Base-by-base conservation (phyloP, 192 early-diverging fungal species). In the Backusella circina region DNA sequence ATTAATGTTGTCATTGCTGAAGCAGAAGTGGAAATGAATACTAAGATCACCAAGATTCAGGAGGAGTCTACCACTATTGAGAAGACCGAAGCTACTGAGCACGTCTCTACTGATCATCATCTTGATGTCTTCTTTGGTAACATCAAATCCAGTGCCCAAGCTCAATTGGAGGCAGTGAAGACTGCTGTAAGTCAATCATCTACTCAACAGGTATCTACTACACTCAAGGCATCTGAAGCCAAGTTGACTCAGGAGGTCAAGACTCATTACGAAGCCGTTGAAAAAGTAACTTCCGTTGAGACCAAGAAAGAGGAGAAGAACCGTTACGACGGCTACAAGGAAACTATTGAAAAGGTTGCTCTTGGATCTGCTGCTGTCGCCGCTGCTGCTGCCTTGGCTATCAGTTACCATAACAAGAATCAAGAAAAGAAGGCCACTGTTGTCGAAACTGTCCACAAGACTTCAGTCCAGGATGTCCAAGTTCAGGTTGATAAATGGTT, bases 321-420 rank as follows among this genome's bases (percentile, higher is more conserved):
- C 8, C 67, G 67, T 1, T 36, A 68, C 21, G 35, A 68, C 12
- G 26, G 31, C 7, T 70, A 70, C 69, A 70, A 70, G 69, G 37
- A 70, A 2, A 70, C 69, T 4, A 37, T 74, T 66, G 73, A 65
- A 39, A 74, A 74, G 30, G 73, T 65, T 66, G 64, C 30, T 30
- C 26, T 66, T 61, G 61, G 37, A 30, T 35, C 66, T 67, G 77
- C 72, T 41, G 65, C 57, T 18, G 47, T 38, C 16, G 76, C 76
- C 35, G 77, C 77, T 54, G 72, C 73, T 4, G 64, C 73, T 31
- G 73, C 67, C n/a, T 31, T 37, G 26, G 76, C 65, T 30, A 57
- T 76, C 32, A 51, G 23, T n/a, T 51, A 70, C 13, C 71, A 74
- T 23, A 41, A 78, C 4, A 66, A 78, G 2, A 72, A 64, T 5